A percentile compares a stretch with the other conserved stretches of the same genome.
These are phyloP conservation scores for Verticillium alfalfae DNA, from an alignment of 2,329 filamentous ascomycete species.

Conservation along the genomic window DNA sequence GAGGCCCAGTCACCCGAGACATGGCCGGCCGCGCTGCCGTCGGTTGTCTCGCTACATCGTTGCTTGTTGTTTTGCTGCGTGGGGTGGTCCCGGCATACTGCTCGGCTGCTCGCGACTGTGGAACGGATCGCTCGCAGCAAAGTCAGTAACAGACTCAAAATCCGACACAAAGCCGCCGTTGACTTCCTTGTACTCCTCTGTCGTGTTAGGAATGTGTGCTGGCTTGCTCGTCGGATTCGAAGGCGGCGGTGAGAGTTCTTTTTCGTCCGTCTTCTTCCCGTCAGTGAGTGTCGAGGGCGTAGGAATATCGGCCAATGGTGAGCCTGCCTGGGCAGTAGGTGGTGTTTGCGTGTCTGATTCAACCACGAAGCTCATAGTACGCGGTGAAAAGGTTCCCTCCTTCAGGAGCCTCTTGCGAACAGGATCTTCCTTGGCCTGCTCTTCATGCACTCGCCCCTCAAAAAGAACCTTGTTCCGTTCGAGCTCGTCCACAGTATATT, in stretches of 20 bases:
- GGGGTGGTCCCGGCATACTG: slow-evolving; percentile 26
- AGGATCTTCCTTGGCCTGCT: slow-evolving; percentile 46
- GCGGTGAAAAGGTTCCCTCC: slow-evolving; percentile 38
- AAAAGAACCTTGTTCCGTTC: slow-evolving; percentile 71
- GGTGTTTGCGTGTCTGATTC: slow-evolving; percentile 5
- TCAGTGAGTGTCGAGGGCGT: slow-evolving; percentile 12
- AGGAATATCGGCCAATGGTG: slow-evolving; percentile 6
- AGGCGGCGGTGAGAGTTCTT: slow-evolving; percentile 18
- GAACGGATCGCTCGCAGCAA: slow-evolving; percentile 46
- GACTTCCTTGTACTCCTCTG: slow-evolving; percentile 31
- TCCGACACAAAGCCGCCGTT: slow-evolving; percentile 30
- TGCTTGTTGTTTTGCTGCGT: slow-evolving; percentile 41
- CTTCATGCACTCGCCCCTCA: slow-evolving; percentile 60
- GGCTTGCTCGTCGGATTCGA: slow-evolving; percentile 21
- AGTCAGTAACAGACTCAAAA: slow-evolving; percentile 42
- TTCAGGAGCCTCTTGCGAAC: slow-evolving; percentile 26
- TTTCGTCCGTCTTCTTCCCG: slow-evolving; percentile 15
- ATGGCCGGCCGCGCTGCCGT: slow-evolving; percentile 50
- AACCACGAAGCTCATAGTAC: slow-evolving; percentile 34
- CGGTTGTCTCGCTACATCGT: slow-evolving; percentile 56
- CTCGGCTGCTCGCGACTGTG: slow-evolving; percentile 25
- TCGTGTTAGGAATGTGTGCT: slow-evolving; percentile 22
- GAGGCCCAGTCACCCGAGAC: slow-evolving; percentile 56
- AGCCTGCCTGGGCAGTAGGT: slow-evolving; percentile 7
- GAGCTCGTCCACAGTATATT: slow-evolving; percentile 79